Evolutionary conservation across 2,329 filamentous ascomycete species (phyloP).

Genomic region (Trichoderma cornu-damae): DNA sequence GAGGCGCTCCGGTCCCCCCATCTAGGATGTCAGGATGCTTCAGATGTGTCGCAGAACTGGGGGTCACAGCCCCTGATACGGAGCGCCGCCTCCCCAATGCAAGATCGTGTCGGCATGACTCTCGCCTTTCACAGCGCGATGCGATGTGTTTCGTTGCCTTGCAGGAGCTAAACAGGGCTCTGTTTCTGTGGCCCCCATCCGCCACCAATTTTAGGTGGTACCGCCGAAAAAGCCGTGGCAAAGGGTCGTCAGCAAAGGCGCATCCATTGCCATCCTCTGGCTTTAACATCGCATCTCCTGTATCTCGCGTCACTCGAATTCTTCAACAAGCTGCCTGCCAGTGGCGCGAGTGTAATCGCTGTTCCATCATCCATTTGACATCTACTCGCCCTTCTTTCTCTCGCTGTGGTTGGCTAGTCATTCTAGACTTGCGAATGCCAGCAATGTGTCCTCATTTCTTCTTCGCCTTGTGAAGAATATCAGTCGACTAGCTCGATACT

Average conservation of each 20-base stretch:
- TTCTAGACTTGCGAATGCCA: background rate
- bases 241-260: background rate
- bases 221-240: slow-evolving; percentile 7
- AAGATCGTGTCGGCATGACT: slow-evolving; percentile 8
- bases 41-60: slow-evolving; percentile 45
- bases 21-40: slow-evolving; percentile 34
- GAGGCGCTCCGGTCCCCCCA: slow-evolving; percentile 16
- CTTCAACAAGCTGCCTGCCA: background rate
- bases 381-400: background rate
- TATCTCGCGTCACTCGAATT: background rate
- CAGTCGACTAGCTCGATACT: background rate
- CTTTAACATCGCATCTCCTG: background rate
- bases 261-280: background rate
- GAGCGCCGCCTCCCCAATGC: slow-evolving; percentile 18
- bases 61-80: slow-evolving; percentile 29
- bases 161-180: slow-evolving; percentile 7
- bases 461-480: background rate
- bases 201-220: slow-evolving; percentile 12
- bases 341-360: background rate
- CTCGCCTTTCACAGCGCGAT: slow-evolving; percentile 19
- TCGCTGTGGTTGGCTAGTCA: background rate
- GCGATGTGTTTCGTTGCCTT: slow-evolving; percentile 18
- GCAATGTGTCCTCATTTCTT: slow-evolving; percentile 1
- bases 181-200: slow-evolving; percentile 6
- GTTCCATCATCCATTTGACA: background rate